Percentiles rank a stretch among this genome's conserved stretches.
Evolutionary conservation across 2,329 filamentous ascomycete genomes (phyloP).

Genomic region (Cladosporium austrohemisphaericum): DNA sequence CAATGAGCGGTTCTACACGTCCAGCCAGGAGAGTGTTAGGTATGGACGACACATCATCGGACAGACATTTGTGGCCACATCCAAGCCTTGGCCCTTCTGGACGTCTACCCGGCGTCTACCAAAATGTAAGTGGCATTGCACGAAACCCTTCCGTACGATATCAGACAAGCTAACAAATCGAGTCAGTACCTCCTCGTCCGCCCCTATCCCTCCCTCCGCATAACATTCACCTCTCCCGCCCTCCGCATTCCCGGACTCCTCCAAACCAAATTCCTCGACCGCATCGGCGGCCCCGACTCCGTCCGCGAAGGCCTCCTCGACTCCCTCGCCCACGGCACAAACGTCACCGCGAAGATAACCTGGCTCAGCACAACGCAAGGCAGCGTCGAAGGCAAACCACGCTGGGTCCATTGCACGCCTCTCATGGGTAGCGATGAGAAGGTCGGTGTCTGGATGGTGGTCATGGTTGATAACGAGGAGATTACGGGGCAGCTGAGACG

Average conservation of each 20-base stretch:
- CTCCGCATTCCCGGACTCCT: slow-evolving; percentile 65
- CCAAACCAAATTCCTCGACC: slow-evolving; percentile 42
- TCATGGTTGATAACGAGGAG: slow-evolving; percentile 41
- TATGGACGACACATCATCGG: slow-evolving; percentile 29
- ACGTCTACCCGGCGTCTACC: slow-evolving; percentile 36
- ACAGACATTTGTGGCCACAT: slow-evolving; percentile 30
- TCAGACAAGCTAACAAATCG: too few relatives aligned
- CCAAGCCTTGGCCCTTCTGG: slow-evolving; percentile 32
- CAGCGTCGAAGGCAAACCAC: slow-evolving; percentile 28
- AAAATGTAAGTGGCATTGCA: slow-evolving; percentile 28
- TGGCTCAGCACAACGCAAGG: slow-evolving; percentile 31
- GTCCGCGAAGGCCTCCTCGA: slow-evolving; percentile 39
- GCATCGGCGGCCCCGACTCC: slow-evolving; percentile 38
- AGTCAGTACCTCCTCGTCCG: slow-evolving; percentile 61
- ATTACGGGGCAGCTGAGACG: slow-evolving; percentile 29
- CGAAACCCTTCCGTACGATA: too few relatives aligned
- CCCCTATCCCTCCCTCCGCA: slow-evolving; percentile 61
- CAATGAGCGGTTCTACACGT: slow-evolving; percentile 15
- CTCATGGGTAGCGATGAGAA: slow-evolving; percentile 40
- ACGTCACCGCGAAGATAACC: slow-evolving; percentile 43
- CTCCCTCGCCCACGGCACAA: slow-evolving; percentile 36
- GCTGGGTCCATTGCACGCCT: slow-evolving; percentile 46
- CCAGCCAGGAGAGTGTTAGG: slow-evolving; percentile 25
- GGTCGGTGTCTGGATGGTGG: slow-evolving; percentile 47
- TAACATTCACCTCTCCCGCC: slow-evolving; percentile 66